These are phyloP conservation scores for Acrocalymma vagum DNA, from an alignment of 2,329 filamentous ascomycete genomes.

Conservation along the genomic window DNA sequence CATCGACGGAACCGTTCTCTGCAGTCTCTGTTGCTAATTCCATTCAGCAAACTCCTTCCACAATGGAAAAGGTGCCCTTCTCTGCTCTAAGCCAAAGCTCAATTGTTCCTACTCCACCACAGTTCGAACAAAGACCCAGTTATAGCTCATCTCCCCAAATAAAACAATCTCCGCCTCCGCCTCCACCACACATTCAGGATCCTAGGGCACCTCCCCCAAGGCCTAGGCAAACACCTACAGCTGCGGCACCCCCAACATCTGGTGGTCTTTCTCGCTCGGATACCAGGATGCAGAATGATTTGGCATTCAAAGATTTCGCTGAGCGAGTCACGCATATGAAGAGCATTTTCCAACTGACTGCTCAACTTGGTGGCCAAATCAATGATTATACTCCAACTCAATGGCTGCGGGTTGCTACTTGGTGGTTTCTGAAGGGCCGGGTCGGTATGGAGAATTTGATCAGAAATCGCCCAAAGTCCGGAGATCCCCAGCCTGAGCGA, in stretches of 20 bases:
- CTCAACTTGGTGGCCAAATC: slow-evolving; percentile 75
- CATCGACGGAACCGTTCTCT: slow-evolving; percentile 30
- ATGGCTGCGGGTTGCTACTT: slow-evolving; percentile 76
- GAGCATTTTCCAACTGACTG: slow-evolving; percentile 78
- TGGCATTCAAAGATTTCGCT: slow-evolving; percentile 74
- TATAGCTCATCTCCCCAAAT: slow-evolving; percentile 15
- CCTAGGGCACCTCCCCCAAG: slow-evolving; percentile 8
- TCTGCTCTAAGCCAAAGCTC: slow-evolving; percentile 26
- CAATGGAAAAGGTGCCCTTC: slow-evolving; percentile 24
- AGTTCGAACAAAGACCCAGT: slow-evolving; percentile 24
- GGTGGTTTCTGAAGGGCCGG: slow-evolving; percentile 91
- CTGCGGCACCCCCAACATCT: slow-evolving; percentile 12
- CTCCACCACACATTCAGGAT: slow-evolving; percentile 18
- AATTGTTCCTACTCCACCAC: slow-evolving; percentile 31
- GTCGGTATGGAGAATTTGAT: slow-evolving; percentile 77
- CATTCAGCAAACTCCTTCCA: slow-evolving; percentile 21
- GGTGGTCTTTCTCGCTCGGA: slow-evolving; percentile 38
- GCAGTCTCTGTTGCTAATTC: slow-evolving; percentile 19
- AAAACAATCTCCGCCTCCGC: slow-evolving; percentile 15
- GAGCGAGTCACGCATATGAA: slow-evolving; percentile 76
- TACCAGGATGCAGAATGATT: slow-evolving; percentile 40
- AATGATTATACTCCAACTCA: slow-evolving; percentile 70
- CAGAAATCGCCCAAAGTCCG: slow-evolving; percentile 66
- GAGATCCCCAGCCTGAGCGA: slow-evolving; percentile 59
- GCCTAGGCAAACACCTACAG: slow-evolving; percentile 19